Evolutionary conservation across 371 early-diverging fungal species (phyloP), one percentile per base, ranked within the genome.

Genomic region (Fennellomyces sp.): DNA sequence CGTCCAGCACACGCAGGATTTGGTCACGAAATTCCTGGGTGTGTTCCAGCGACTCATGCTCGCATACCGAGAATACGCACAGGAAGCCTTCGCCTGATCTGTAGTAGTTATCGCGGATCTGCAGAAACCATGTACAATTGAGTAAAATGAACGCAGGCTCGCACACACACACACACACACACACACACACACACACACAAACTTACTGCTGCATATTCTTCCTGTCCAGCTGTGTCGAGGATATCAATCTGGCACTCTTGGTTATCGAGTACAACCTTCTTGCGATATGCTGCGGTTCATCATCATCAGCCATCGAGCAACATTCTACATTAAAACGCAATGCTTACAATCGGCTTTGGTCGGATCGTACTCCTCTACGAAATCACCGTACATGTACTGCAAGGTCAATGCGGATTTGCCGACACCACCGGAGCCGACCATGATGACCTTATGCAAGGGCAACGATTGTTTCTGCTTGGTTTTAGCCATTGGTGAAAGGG

Each of bases 341-440:
- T 41, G 56, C 72, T 69, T 80, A 80, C 78, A 91, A 67, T 96
- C 96, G 51, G 94, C 96, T 67, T 94, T 94, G n/a, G 96, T 96
- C 5, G 96, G 96, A 72, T 96, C 96, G 70, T 96, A 96, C 72
- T 93, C 93, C 76, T 96, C 94, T 58, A 93, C 91, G 78, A 96
- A 96, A 81, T 96, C 94, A 55, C 93, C 92, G 64, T 94, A 94
- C 92, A 94, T 89, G 83, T 89, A 94, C 69, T 93, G 93, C 38
- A 96, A 77, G 4, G 94, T 94, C 57, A 96, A 72, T 19, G 94
- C 93, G n/a, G 93, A 93, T 77, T 96, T 96, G 45, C 96, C 96
- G 28, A 96, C 96, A 65, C 94, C 94, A 64, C 96, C 96, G 11
- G 90, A 88, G 48, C 96, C 96, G 27, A 94, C 94, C 94, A 94